Evolutionary conservation across 2,329 filamentous ascomycete genomes (phyloP).

Genomic region (Aspergillus sp.): DNA sequence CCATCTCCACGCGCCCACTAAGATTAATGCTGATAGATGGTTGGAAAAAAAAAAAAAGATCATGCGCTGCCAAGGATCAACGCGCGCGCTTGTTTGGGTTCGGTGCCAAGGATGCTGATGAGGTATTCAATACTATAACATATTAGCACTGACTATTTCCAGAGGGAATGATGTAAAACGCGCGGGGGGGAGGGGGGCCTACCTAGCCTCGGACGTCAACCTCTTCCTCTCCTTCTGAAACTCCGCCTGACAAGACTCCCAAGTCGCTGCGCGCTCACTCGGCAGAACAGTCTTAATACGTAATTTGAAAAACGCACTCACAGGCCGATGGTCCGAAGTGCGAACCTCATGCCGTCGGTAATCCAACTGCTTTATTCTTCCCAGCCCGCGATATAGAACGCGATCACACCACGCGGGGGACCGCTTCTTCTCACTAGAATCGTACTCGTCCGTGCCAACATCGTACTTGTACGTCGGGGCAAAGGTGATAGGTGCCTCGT

Average conservation of each 20-base stretch:
- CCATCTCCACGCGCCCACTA: not conserved
- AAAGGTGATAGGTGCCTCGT: conserved; percentile 85
- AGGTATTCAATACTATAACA: conserved; percentile 55
- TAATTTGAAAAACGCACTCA: conserved; percentile 76
- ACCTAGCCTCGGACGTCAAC: conserved; percentile 71
- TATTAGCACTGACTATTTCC: not conserved
- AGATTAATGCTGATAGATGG: not conserved
- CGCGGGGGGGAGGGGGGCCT: conserved; percentile 36
- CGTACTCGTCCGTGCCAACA: conserved; percentile 87
- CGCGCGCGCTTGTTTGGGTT: conserved; percentile 46
- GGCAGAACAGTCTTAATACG: conserved; percentile 75
- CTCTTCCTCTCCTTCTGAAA: conserved; percentile 66
- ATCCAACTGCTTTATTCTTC: conserved; percentile 77
- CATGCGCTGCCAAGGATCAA: conserved; percentile 28
- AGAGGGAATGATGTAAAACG: conserved; percentile 1
- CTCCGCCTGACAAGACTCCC: conserved; percentile 66
- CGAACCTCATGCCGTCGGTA: conserved; percentile 84
- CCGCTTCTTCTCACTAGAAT: conserved; percentile 88
- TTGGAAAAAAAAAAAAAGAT: not conserved
- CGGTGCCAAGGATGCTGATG: conserved; percentile 54
- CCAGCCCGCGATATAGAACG: conserved; percentile 74
- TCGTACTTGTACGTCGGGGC: conserved; percentile 98
- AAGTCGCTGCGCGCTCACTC: conserved; percentile 57
- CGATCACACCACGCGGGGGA: conserved; percentile 96
- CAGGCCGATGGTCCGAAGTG: conserved; percentile 87